Conservation (phyloP, 768 basidiomycete genomes). For the Leccinellum rugosiceps region DNA sequence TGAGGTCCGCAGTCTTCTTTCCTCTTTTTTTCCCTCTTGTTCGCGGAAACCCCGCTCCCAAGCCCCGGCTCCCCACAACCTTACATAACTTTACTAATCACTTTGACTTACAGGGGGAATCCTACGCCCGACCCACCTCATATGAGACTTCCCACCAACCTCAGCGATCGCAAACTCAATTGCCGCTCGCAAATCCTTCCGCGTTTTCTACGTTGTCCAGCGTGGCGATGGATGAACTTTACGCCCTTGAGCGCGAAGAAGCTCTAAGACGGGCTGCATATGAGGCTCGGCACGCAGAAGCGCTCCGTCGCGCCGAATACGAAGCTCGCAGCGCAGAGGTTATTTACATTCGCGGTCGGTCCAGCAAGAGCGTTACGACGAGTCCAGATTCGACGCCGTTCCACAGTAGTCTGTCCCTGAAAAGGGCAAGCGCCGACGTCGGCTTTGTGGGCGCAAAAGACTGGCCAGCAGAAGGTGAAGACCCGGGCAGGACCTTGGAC, state of each 20-base stretch:
- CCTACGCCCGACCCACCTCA: conserved; percentile 57
- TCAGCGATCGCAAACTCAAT: conserved; percentile 28
- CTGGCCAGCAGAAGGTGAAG: conserved; percentile 28
- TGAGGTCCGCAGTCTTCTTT: conserved; percentile 54
- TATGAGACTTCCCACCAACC: conserved; percentile 37
- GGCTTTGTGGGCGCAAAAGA: conserved; percentile 43
- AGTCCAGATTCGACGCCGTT: conserved; percentile 54
- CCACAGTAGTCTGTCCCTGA: conserved; percentile 23
- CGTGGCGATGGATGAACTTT: conserved; percentile 85
- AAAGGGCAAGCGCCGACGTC: conserved; percentile 33
- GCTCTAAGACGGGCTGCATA: conserved; percentile 83
- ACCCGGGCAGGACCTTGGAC: conserved; percentile 21
- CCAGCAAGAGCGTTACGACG: conserved; percentile 66
- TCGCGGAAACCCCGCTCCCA: conserved; percentile 1
- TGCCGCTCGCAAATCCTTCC: conserved; percentile 34
- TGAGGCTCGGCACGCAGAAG: conserved; percentile 72
- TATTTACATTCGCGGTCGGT: conserved; percentile 33
- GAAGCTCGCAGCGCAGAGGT: conserved; percentile 50
- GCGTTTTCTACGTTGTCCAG: conserved; percentile 69
- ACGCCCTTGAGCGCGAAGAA: conserved; percentile 84
- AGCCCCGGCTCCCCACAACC: conserved; percentile 22
- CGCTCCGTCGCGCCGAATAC: conserved; percentile 61
- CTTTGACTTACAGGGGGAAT: conserved; percentile 41
- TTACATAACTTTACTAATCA: conserved; percentile 26
- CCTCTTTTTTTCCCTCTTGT: background rate